Conservation (phyloP, 176 grass and related monocot species). For the Zoysia japonica region DNA sequence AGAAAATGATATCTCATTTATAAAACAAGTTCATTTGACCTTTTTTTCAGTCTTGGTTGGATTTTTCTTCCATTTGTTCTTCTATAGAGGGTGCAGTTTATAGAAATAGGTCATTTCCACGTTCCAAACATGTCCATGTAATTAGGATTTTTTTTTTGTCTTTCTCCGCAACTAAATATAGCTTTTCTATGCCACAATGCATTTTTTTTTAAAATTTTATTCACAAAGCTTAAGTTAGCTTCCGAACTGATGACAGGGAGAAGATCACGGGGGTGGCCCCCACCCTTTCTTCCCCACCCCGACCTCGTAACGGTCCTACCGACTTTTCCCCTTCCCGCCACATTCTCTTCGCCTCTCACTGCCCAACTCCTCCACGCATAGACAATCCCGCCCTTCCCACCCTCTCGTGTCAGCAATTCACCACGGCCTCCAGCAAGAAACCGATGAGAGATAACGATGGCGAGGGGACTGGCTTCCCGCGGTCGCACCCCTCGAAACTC, state of each 20-base stretch:
- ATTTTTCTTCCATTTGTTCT: too few relatives aligned
- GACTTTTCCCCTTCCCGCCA: constrained; percentile 44
- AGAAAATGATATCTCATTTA: too few relatives aligned
- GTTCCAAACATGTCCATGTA: neutral
- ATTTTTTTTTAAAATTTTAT: too few relatives aligned
- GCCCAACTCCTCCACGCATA: constrained; percentile 22
- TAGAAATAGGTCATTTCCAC: neutral
- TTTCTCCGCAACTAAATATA: too few relatives aligned
- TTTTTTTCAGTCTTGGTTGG: too few relatives aligned
- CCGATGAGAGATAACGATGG: constrained; percentile 57
- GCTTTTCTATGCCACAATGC: neutral
- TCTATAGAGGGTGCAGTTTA: too few relatives aligned
- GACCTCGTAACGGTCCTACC: constrained; percentile 32
- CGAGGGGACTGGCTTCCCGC: constrained; percentile 51
- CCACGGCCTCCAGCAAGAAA: constrained; percentile 29
- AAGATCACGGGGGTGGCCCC: constrained; percentile 6
- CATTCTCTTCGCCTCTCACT: constrained; percentile 48
- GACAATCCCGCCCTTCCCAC: constrained; percentile 32
- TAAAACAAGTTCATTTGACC: too few relatives aligned
- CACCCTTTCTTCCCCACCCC: constrained; percentile 2
- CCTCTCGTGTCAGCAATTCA: constrained; percentile 30
- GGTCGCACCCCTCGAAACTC: constrained; percentile 53
- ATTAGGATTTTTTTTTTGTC: too few relatives aligned
- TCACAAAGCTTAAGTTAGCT: neutral
- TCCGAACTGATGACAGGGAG: constrained; percentile 36